These are phyloP conservation scores for Arthroderma sp. DNA, from an alignment of 2,329 filamentous ascomycete species.

Conservation along the genomic window DNA sequence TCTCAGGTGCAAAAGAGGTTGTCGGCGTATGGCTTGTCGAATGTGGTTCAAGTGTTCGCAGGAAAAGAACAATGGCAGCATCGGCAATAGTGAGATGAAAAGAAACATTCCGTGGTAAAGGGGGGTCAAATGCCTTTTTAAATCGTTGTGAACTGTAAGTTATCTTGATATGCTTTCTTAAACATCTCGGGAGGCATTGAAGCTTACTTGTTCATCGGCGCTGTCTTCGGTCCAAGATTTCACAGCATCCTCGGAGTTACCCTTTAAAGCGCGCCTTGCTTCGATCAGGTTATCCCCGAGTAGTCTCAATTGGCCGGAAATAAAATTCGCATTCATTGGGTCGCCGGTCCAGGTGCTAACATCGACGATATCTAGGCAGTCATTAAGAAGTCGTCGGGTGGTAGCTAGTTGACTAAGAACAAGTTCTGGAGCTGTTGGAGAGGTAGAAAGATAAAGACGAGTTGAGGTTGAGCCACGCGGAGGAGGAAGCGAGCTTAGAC, in stretches of 20 bases:
- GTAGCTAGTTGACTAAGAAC: slow-evolving; percentile 56
- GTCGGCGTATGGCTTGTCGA: slow-evolving; percentile 41
- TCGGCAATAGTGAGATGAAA: slow-evolving; percentile 59
- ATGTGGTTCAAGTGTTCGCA: slow-evolving; percentile 57
- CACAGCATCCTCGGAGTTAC: slow-evolving; percentile 36
- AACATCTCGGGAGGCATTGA: background rate
- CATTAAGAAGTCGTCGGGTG: slow-evolving; percentile 64
- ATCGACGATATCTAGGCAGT: slow-evolving; percentile 70
- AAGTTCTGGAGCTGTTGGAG: slow-evolving; percentile 43
- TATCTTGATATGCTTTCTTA: background rate
- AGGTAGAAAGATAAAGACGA: slow-evolving; percentile 39
- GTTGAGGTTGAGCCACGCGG: slow-evolving; percentile 39
- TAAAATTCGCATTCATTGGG: slow-evolving; percentile 43
- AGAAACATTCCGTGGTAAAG: slow-evolving; percentile 54
- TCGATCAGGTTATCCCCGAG: slow-evolving; percentile 49
- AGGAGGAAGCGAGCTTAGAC: slow-evolving; percentile 43
- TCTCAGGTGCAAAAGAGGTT: slow-evolving; percentile 58
- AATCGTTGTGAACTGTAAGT: background rate
- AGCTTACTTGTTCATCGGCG: slow-evolving; percentile 44
- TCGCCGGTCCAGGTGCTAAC: slow-evolving; percentile 62
- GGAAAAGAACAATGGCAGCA: slow-evolving; percentile 53
- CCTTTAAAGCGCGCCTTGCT: slow-evolving; percentile 47
- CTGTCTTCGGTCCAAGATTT: slow-evolving; percentile 44
- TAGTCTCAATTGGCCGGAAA: slow-evolving; percentile 45
- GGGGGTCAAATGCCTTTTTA: slow-evolving; percentile 40